Conservation (phyloP, 179 eudicot species). For the Camellia oleifera region DNA sequence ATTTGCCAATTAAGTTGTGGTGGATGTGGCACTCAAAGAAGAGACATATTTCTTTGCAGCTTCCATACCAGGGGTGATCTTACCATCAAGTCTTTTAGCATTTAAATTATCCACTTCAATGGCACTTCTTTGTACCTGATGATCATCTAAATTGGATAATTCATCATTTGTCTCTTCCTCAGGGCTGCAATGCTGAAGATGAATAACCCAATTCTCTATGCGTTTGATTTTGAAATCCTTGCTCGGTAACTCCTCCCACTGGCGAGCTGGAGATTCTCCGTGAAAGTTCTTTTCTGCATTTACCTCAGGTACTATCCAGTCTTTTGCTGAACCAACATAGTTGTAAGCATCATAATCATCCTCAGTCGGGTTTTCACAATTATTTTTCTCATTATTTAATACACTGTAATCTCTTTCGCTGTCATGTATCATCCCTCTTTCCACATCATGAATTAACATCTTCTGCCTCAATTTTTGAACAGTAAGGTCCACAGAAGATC, state of each 20-base stretch:
- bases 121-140: constrained; percentile 18
- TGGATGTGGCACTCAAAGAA: constrained; percentile 61
- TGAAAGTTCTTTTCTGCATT: constrained; percentile 23
- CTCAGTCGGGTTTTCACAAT: constrained; percentile 22
- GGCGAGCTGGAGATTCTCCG: constrained; percentile 40
- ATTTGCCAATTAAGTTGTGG: constrained; percentile 74
- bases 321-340: constrained; percentile 68
- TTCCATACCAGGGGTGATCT: constrained; percentile 61
- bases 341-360: constrained; percentile 44
- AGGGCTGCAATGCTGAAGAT: constrained; percentile 67
- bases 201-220: constrained; percentile 77
- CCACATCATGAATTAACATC: constrained; percentile 24
- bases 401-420: not conserved
- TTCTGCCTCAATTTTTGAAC: constrained; percentile 34
- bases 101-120: no score
- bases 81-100: constrained; percentile 24
- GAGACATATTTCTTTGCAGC: constrained; percentile 77
- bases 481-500: constrained; percentile 61
- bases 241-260: constrained; percentile 39
- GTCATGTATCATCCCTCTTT: no score
- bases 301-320: constrained; percentile 67
- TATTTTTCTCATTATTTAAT: constrained; percentile 30
- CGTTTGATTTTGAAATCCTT: constrained; percentile 62
- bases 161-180: constrained; percentile 56
- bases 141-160: constrained; percentile 20